phyloP scores from a whole-genome alignment of 345 rosid species.

The Linum trigynum region DNA sequence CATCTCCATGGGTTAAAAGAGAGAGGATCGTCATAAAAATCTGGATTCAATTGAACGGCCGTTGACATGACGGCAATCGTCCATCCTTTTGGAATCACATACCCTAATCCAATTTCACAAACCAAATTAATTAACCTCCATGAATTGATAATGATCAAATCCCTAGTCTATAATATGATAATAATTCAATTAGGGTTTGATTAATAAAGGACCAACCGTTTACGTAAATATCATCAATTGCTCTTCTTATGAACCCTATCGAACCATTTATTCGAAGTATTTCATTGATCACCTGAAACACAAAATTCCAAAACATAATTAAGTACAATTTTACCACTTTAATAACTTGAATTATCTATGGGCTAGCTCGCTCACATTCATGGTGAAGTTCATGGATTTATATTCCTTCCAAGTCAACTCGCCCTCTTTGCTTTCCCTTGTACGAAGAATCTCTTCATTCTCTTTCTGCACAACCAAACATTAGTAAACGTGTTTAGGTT shows the following conservation, averaged over 20 bases:
- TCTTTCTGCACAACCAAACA: constrained; percentile 8
- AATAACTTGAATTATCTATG: no score
- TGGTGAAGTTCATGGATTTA: constrained; percentile 18
- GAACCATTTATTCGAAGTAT: constrained; percentile 19
- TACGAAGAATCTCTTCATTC: constrained; percentile 15
- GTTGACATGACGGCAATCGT: constrained; percentile 13
- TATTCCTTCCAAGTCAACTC: constrained; percentile 22
- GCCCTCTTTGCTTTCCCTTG: constrained; percentile 4
- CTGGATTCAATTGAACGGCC: constrained; percentile 20
- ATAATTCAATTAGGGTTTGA: not conserved
- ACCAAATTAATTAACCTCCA: no score
- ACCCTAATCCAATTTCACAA: constrained; percentile 9
- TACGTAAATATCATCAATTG: constrained; percentile 16
- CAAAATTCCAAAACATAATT: not conserved
- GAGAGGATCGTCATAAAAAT: constrained; percentile 18
- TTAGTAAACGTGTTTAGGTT: no score
- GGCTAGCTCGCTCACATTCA: constrained; percentile 11
- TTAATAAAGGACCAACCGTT: constrained; percentile 5
- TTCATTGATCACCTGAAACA: constrained; percentile 20
- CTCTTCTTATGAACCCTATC: constrained; percentile 17
- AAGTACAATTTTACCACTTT: no score
- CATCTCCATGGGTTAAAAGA: constrained; percentile 23
- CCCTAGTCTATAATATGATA: not conserved
- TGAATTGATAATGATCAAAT: not conserved
- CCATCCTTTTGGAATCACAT: constrained; percentile 27